These are phyloP conservation scores for Amniculicola lignicola DNA, from an alignment of 495 filamentous ascomycete genomes.

Conservation along the genomic window DNA sequence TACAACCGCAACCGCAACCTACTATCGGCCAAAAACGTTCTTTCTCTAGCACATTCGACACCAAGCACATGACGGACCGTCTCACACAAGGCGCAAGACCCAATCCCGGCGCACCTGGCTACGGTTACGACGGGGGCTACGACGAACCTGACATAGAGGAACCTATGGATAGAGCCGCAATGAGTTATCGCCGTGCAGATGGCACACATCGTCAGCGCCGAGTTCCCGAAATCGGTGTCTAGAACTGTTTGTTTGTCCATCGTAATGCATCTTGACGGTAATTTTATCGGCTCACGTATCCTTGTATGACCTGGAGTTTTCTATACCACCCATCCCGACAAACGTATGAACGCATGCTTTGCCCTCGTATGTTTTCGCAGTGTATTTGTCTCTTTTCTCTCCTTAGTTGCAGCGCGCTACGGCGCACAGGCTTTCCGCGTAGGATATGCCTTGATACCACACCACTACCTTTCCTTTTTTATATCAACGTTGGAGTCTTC, in stretches of 20 bases:
- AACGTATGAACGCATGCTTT: conserved; percentile 10
- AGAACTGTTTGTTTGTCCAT: neutral
- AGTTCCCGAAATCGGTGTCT: conserved; percentile 27
- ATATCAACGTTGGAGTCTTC: too few relatives aligned
- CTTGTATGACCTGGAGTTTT: conserved; percentile 17
- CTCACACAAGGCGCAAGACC: conserved; percentile 39
- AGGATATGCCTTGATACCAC: neutral
- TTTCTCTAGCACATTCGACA: conserved; percentile 36
- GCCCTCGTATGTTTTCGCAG: neutral
- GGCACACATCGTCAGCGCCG: conserved; percentile 34
- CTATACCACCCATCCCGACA: conserved; percentile 14
- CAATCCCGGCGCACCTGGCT: conserved; percentile 19
- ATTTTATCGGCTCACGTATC: conserved; percentile 21
- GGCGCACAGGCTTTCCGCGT: neutral
- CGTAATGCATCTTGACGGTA: conserved; percentile 10
- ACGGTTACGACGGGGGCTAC: conserved; percentile 22
- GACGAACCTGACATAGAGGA: conserved; percentile 34
- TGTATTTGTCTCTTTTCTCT: neutral
- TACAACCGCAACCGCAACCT: conserved; percentile 14
- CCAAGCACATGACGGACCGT: conserved; percentile 36
- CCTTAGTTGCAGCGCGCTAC: neutral
- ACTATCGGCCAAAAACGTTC: conserved; percentile 35
- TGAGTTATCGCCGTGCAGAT: conserved; percentile 38
- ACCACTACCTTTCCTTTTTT: conserved; percentile 9
- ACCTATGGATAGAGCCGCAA: conserved; percentile 22